A percentile compares a stretch with the other conserved stretches of the same genome.
phyloP scores from a whole-genome alignment of 2,329 filamentous ascomycete species.

The Xylaria arbuscula region DNA sequence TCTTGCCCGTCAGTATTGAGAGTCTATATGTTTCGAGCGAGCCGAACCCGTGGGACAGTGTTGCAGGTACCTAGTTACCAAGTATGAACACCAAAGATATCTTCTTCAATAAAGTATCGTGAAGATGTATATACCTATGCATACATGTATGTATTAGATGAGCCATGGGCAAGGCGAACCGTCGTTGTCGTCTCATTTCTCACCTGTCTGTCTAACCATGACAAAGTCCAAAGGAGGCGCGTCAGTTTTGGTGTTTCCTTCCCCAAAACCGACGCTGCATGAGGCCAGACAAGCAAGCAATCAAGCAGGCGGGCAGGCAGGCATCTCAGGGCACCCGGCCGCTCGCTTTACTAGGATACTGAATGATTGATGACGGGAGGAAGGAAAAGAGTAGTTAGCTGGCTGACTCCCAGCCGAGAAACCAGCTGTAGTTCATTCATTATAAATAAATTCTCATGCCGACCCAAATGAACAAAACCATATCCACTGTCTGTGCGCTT shows the following conservation, averaged over 20 bases:
- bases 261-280: neutral
- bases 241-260: constrained; percentile 12
- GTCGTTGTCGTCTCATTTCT: constrained; percentile 13
- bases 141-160: neutral
- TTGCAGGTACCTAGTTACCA: constrained; percentile 15
- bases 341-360: neutral
- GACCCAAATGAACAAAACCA: neutral
- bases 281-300: constrained; percentile 3
- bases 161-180: neutral
- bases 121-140: constrained; percentile 22
- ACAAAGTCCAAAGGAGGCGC: neutral
- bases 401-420: neutral
- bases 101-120: constrained; percentile 33
- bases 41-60: constrained; percentile 15
- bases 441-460: constrained; percentile 16
- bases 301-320: constrained; percentile 2
- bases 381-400: neutral
- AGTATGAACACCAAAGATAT: constrained; percentile 18
- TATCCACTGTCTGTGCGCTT: neutral
- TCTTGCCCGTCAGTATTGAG: constrained; percentile 36
- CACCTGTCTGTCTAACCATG: constrained; percentile 18
- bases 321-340: neutral
- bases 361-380: constrained; percentile 8
- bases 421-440: neutral
- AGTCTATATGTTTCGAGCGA: constrained; percentile 6